These are phyloP conservation scores for Leavenworthia alabamica DNA, from an alignment of 345 rosid species.

Conservation along the genomic window DNA sequence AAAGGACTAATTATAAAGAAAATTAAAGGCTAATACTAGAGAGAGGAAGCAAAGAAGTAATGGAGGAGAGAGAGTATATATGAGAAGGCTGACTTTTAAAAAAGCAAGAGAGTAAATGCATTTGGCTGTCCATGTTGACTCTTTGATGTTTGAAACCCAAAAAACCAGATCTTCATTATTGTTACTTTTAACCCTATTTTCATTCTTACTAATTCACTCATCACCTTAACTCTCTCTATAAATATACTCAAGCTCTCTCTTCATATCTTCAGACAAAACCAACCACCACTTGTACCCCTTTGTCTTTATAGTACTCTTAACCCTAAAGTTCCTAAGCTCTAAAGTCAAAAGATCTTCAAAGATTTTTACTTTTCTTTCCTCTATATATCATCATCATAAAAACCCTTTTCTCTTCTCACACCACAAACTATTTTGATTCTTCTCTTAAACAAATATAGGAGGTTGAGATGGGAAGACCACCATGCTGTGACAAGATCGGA, in stretches of 20 bases:
- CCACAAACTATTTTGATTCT: neutral
- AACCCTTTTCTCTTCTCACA: constrained; percentile 4
- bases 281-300: constrained; percentile 18
- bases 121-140: constrained; percentile 57
- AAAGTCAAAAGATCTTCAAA: neutral
- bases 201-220: constrained; percentile 22
- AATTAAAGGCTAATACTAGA: neutral
- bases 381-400: constrained; percentile 2
- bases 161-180: constrained; percentile 29
- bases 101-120: constrained; percentile 55
- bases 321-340: neutral
- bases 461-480: constrained; percentile 70
- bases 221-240: constrained; percentile 16
- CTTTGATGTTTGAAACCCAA: constrained; percentile 32
- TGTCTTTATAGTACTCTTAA: neutral
- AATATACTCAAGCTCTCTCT: constrained; percentile 18
- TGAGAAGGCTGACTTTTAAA: constrained; percentile 53
- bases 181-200: constrained; percentile 27
- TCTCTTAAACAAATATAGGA: neutral
- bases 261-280: constrained; percentile 17
- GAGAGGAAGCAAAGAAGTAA: constrained; percentile 12
- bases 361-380: neutral
- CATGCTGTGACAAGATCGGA: constrained; percentile 85
- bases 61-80: neutral
- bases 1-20: neutral